phyloP scores from a whole-genome alignment of 768 basidiomycete genomes.

The Macrocybe gigantea region DNA sequence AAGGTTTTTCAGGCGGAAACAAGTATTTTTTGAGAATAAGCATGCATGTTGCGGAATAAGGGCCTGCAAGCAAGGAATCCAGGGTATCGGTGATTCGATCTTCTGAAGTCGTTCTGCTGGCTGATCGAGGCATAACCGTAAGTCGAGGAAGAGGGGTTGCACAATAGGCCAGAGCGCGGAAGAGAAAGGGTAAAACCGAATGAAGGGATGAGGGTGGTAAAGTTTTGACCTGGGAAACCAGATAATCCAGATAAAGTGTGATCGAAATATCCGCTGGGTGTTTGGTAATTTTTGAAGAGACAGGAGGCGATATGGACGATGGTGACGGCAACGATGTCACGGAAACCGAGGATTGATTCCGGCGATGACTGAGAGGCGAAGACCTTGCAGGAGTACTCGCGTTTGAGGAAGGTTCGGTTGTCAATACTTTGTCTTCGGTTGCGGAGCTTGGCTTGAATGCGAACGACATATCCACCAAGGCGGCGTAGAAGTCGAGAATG shows the following conservation, averaged over 20 bases:
- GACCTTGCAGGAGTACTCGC: constrained; percentile 17
- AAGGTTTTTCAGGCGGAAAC: constrained; percentile 34
- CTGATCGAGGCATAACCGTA: constrained; percentile 39
- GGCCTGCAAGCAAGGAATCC: constrained; percentile 52
- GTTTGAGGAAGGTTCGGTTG: constrained; percentile 23
- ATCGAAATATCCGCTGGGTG: constrained; percentile 62
- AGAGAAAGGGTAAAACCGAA: constrained; percentile 64
- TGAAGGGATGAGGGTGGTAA: constrained; percentile 49
- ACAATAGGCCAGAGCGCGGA: constrained; percentile 62
- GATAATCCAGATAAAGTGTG: constrained; percentile 56
- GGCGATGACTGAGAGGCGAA: constrained; percentile 38
- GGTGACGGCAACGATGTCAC: constrained; percentile 30
- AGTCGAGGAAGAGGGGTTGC: constrained; percentile 64
- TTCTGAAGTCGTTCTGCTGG: constrained; percentile 36
- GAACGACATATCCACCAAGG: constrained; percentile 45
- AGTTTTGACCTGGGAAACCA: constrained; percentile 54
- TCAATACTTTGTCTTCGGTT: constrained; percentile 2
- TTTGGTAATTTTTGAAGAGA: constrained; percentile 23
- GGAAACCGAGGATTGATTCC: constrained; percentile 60
- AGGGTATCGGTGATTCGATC: constrained; percentile 53
- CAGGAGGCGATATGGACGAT: constrained; percentile 20
- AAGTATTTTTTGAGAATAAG: constrained; percentile 55
- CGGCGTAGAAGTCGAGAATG: constrained; percentile 57
- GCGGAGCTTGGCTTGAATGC: constrained; percentile 23
- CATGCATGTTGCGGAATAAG: constrained; percentile 62